Evolutionary conservation across 2,329 filamentous ascomycete genomes (phyloP), one percentile per base, ranked within the genome.

Genomic region (Rhytidhysteron rufulum): DNA sequence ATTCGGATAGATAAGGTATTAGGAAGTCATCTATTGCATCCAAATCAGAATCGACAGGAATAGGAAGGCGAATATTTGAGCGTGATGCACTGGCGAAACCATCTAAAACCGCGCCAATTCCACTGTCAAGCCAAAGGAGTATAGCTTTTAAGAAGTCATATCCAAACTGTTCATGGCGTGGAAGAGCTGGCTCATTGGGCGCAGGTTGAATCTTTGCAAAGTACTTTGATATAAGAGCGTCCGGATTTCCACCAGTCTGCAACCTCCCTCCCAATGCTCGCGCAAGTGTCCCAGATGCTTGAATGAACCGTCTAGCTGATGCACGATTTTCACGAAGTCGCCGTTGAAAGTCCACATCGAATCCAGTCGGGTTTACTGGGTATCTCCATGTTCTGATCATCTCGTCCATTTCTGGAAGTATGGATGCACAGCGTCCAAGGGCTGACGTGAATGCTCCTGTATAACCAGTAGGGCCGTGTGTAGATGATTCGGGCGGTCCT

Each of bases 121-220:
- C 80, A 24, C 77, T 79, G 40, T 80, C 76, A 2, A 83, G 62
- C 77, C 79, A 84, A 1, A 83, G 65, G 2, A 81, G 53, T 31
- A 83, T 80, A 1, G 80, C 78, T 54, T 79, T 81, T 19, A 83
- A 50, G 49, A 84, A 83, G 48, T 83, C 80, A 49, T 82, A 82
- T n/a, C 71, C 71, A 53, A 83, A 83, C 11, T 74, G 72, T 32
- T 78, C 70, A 16, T 69, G 63, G 6, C 43, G 53, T 13, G 58
- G 53, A 8, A 65, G 31, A 5, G 54, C 49, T 7, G 61, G 49
- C 31, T 68, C 64, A 11, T 55, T 53, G 4, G 64, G 62, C 2
- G 74, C 71, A 15, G 71, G 70, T 31, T 60, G 61, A 19, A 80
- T 73, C 16, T 67, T 63, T n/a, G 66, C 56, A 48, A 79, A 79